Evolutionary conservation across 139 green algal species (phyloP), one percentile per base, ranked within the genome.

Genomic region (Asterochloris sp.): DNA sequence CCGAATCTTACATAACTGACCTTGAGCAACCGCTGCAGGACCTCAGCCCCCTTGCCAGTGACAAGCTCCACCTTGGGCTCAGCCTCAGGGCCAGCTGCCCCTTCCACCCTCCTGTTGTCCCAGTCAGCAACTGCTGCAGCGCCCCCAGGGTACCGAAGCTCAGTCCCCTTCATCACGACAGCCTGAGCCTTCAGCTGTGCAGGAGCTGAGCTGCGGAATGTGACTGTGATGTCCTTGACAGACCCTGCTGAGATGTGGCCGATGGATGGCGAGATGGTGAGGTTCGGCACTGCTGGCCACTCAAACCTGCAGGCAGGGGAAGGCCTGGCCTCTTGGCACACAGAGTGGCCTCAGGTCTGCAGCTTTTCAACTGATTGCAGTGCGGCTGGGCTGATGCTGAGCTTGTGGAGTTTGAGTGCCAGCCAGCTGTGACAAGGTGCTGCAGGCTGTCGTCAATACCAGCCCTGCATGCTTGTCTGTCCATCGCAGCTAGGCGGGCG

Each of bases 171-270:
- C 19, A 91, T 60, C 19, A 69, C 63, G 17, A 88, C 19, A 62
- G 83, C 13, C 69, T 89, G 90, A 64, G 89, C 78, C 21, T 83
- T 54, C n/a, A 94, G 85, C 84, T 90, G 88, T 64, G 88, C 73
- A 4, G 89, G 89, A 15, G 77, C 78, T 15, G 83, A 73, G 15
- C 85, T 64, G 9, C 71, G 38, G 81, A 95, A 94, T 61, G 85
- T 93, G 61, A 93, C 83, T 10, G 82, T 87, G 23, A 95, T 79
- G 76, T 90, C 87, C 81, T 93, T 94, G 78, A 38, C 80, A n/a
- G 54, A 27, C 13, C 89, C 89, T 10, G 90, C 85, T 29, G 89
- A 87, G 27, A 96, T 79, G 88, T 95, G 92, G 11, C 92, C 93
- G 16, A 86, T 54, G 14, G 84, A 83, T 10, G 93, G 93, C 0